Conservation (phyloP, 2,329 filamentous ascomycete species). For the Epicoccum sorghinum region DNA sequence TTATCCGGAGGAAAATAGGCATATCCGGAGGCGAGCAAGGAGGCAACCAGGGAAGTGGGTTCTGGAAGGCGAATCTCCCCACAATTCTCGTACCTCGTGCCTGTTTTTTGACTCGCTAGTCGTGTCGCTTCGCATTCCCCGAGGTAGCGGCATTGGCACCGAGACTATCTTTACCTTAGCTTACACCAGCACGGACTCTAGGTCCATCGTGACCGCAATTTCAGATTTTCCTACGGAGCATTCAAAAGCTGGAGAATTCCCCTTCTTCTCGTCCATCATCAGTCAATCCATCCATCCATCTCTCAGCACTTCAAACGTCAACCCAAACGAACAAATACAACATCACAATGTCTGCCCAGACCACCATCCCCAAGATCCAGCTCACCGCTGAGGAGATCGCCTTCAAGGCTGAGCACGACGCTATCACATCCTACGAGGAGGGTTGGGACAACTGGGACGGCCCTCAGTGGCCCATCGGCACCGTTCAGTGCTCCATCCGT, state of each 20-base stretch:
- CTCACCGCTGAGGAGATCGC: constrained; percentile 22
- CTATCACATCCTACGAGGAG: constrained; percentile 34
- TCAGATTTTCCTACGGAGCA: constrained; percentile 15
- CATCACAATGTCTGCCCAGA: constrained; percentile 17
- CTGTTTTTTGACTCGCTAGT: constrained; percentile 21
- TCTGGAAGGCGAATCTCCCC: constrained; percentile 21
- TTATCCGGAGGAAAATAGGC: constrained; percentile 16
- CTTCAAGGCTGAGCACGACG: constrained; percentile 31
- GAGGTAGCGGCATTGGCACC: constrained; percentile 17
- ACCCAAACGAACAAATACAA: constrained; percentile 4
- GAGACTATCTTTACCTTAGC: constrained; percentile 20
- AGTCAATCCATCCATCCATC: constrained; percentile 9
- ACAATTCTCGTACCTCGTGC: constrained; percentile 19
- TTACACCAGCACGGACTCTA: constrained; percentile 18
- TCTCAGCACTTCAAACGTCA: constrained; percentile 7
- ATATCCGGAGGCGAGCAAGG: constrained; percentile 15
- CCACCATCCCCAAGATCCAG: constrained; percentile 15
- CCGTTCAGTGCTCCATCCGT: constrained; percentile 33
- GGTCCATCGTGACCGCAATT: constrained; percentile 16
- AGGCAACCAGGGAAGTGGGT: constrained; percentile 19
- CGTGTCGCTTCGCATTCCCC: constrained; percentile 15
- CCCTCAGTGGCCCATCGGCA: constrained; percentile 30
- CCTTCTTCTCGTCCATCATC: constrained; percentile 3
- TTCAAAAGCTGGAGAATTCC: constrained; percentile 15
- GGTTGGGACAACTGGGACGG: constrained; percentile 37